Evolutionary conservation across 768 basidiomycete genomes (phyloP), one percentile per base, ranked within the genome.

Genomic region (Pulveroboletus ravenelii): DNA sequence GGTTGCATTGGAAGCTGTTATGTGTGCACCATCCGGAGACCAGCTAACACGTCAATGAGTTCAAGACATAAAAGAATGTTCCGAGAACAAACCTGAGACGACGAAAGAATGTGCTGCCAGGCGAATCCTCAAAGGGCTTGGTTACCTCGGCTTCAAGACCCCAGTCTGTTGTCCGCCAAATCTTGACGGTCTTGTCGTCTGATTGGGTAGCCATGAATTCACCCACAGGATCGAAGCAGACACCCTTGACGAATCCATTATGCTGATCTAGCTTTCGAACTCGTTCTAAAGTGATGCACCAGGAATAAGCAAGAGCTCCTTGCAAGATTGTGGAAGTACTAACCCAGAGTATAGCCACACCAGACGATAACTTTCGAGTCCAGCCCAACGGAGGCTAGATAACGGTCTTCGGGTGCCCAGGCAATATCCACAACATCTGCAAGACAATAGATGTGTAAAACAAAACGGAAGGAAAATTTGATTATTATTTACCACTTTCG

Each of bases 21-120:
- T 92, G 64, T 96, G 93, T 2, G 95, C 90, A n/a, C 96, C 96
- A 62, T 98, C 96, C 2, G 96, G 96, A 1, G 94, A 97, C 96
- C 96, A 99, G 60, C 94, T 96, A 53, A 3, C 7, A 54, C 35
- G 17, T 25, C 6, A 12, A 30, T 59, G 42, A 48, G 51, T 25
- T 37, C 14, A 3, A n/a, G 17, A 29, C 35, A 17, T 25, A 32
- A 13, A 23, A 6, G 23, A 39, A 41, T 20, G 9, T 9, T 17
- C 15, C 27, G 1, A 41, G 17, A 15, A 50, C 41, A 50, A 68
- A 89, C 92, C 92, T 94, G 20, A 96, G 74, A 52, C 94, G 76
- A 47, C 92, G 78, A 70, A 96, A 94, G 75, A 94, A 96, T 1
- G 95, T 96, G 59, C 89, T 92, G 15, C 90, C 89, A 1, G 96